These are phyloP conservation scores for Mycogone perniciosa DNA, from an alignment of 2,329 filamentous ascomycete species.

Conservation along the genomic window DNA sequence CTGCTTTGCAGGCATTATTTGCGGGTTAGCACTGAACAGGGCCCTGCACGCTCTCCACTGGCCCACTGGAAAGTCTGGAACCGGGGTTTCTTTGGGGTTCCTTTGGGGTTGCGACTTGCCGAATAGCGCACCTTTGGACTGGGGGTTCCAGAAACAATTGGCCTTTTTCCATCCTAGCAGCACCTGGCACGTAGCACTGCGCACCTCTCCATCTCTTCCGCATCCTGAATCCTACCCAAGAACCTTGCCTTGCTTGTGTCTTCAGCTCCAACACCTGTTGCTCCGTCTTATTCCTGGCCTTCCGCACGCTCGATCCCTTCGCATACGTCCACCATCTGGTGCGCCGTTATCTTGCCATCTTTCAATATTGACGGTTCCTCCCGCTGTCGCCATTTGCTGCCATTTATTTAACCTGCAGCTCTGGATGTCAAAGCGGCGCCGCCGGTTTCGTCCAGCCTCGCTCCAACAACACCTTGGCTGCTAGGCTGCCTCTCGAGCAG, in stretches of 20 bases:
- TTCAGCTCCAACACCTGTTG: too few species aligned
- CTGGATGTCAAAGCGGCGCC: conserved; percentile 3
- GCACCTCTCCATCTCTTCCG: neutral
- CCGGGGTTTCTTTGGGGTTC: conserved; percentile 3
- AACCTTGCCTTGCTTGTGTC: neutral
- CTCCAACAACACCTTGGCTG: conserved; percentile 4
- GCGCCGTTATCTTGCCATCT: too few species aligned
- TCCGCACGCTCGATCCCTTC: too few species aligned
- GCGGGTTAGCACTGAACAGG: neutral
- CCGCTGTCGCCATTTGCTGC: neutral
- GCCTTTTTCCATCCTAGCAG: neutral
- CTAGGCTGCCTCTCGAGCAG: neutral
- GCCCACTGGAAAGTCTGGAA: conserved; percentile 8
- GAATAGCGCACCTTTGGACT: neutral
- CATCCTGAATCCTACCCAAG: neutral
- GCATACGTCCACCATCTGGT: too few species aligned
- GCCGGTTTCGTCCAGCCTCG: neutral
- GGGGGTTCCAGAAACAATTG: conserved; percentile 12
- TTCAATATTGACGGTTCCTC: too few species aligned
- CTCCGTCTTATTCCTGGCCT: too few species aligned
- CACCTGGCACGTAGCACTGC: neutral
- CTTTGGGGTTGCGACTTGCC: conserved; percentile 6
- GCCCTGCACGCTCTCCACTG: conserved; percentile 8
- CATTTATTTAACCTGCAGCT: neutral
- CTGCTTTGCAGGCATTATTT: neutral